phyloP scores from a whole-genome alignment of 495 filamentous ascomycete species.

The Penicillium cataractarum region DNA sequence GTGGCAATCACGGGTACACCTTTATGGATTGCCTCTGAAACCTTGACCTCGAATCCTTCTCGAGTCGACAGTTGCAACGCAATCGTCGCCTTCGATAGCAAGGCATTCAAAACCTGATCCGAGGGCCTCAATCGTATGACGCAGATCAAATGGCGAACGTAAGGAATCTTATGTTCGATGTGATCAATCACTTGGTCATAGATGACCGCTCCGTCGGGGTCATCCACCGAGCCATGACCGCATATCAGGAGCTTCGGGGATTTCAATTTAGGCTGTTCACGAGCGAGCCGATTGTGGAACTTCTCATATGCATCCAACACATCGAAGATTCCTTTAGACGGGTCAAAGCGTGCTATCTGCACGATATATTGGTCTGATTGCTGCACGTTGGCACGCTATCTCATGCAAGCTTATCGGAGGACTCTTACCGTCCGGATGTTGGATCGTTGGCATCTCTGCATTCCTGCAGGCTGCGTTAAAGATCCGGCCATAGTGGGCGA shows the following conservation, averaged over 20 bases:
- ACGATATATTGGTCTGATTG: slow-evolving; percentile 69
- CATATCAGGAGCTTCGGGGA: slow-evolving; percentile 77
- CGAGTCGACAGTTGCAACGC: slow-evolving; percentile 80
- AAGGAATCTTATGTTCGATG: slow-evolving; percentile 58
- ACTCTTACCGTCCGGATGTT: slow-evolving; percentile 63
- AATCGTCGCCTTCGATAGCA: slow-evolving; percentile 74
- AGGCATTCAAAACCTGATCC: slow-evolving; percentile 79
- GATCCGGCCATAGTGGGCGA: slow-evolving; percentile 73
- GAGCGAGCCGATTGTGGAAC: slow-evolving; percentile 63
- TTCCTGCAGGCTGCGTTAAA: slow-evolving; percentile 68
- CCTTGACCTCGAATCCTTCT: slow-evolving; percentile 90
- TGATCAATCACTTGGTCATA: slow-evolving; percentile 71
- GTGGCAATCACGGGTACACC: slow-evolving; percentile 83
- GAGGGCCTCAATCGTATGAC: slow-evolving; percentile 77
- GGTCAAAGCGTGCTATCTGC: slow-evolving; percentile 86
- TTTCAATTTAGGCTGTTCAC: slow-evolving; percentile 41
- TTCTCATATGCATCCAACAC: slow-evolving; percentile 78
- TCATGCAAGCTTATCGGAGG: slow-evolving; percentile 5
- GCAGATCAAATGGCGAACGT: slow-evolving; percentile 63
- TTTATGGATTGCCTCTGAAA: slow-evolving; percentile 84
- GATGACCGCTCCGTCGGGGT: slow-evolving; percentile 76
- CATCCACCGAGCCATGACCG: slow-evolving; percentile 84
- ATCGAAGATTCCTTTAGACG: slow-evolving; percentile 81
- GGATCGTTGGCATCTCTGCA: slow-evolving; percentile 60
- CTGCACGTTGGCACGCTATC: slow-evolving; percentile 1